A percentile compares a stretch with the other conserved stretches of the same genome.
phyloP scores from a whole-genome alignment of 148 eudicot genomes.

The Heliamphora exappendiculata region DNA sequence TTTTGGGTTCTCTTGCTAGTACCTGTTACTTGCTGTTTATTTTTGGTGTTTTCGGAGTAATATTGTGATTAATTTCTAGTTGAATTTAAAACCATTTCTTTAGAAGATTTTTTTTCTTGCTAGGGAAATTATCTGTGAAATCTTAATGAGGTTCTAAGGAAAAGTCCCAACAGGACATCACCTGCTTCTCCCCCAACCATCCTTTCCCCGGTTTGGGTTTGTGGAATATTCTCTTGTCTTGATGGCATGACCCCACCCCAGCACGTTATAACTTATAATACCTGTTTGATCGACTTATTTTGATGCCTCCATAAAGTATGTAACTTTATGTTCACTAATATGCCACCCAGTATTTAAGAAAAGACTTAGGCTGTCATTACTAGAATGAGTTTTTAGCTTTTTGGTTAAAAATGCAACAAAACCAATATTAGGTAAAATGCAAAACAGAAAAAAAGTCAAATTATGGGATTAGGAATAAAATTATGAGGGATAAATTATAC shows the following conservation, averaged over 20 bases:
- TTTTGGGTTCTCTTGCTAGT: slow-evolving; percentile 4
- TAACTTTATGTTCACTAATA: no score
- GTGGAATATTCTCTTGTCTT: not conserved
- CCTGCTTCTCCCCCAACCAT: not conserved
- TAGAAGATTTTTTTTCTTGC: not conserved
- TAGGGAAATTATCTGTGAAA: not conserved
- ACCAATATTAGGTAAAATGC: no score
- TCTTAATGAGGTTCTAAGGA: not conserved
- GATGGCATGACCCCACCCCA: not conserved
- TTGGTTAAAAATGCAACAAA: no score
- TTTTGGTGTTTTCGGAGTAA: not conserved
- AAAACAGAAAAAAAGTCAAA: no score
- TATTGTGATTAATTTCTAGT: not conserved
- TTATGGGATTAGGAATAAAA: no score
- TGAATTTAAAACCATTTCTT: not conserved
- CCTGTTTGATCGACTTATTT: no score
- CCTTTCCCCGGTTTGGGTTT: not conserved
- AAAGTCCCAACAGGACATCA: not conserved
- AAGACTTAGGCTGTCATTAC: no score
- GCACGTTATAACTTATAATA: no score
- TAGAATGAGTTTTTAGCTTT: no score
- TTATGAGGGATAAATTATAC: no score
- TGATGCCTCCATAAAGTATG: no score
- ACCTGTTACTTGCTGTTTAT: not conserved
- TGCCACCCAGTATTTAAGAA: no score